These are phyloP conservation scores for Amborella trichopoda DNA, from an alignment of 164 flowering plant genomes.

Conservation along the genomic window DNA sequence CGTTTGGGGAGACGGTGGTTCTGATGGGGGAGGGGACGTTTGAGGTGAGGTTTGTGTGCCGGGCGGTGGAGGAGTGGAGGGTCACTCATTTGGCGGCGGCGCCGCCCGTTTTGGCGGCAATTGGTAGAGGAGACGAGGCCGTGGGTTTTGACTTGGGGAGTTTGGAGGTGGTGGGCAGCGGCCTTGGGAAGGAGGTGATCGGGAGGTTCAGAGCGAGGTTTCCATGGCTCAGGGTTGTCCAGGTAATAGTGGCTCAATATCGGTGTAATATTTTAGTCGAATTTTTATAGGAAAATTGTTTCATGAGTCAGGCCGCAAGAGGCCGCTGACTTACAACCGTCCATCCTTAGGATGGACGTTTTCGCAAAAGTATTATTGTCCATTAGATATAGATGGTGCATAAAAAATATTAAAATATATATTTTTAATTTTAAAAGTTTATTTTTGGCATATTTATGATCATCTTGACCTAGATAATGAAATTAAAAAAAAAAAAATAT, in stretches of 20 bases:
- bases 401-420: no score
- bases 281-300: no score
- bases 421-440: no score
- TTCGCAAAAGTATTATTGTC: no score
- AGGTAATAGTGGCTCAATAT: slow-evolving; percentile 21
- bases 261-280: no score
- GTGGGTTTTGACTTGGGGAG: slow-evolving; percentile 42
- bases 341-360: no score
- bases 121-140: slow-evolving; percentile 8
- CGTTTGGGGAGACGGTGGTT: slow-evolving; percentile 20
- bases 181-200: slow-evolving; percentile 54
- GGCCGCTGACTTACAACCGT: no score
- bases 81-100: slow-evolving; percentile 21
- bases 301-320: no score
- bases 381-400: no score
- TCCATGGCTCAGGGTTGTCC: slow-evolving; percentile 28
- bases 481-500: no score
- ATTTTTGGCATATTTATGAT: no score
- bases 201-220: slow-evolving; percentile 46
- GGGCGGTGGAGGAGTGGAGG: slow-evolving; percentile 21
- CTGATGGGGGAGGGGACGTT: slow-evolving; percentile 27
- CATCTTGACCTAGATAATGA: no score
- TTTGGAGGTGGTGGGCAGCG: slow-evolving; percentile 27
- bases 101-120: slow-evolving; percentile 29
- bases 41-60: slow-evolving; percentile 19